Base-by-base conservation (phyloP, 129 eudicot species). In the Erigeron canadensis region DNA sequence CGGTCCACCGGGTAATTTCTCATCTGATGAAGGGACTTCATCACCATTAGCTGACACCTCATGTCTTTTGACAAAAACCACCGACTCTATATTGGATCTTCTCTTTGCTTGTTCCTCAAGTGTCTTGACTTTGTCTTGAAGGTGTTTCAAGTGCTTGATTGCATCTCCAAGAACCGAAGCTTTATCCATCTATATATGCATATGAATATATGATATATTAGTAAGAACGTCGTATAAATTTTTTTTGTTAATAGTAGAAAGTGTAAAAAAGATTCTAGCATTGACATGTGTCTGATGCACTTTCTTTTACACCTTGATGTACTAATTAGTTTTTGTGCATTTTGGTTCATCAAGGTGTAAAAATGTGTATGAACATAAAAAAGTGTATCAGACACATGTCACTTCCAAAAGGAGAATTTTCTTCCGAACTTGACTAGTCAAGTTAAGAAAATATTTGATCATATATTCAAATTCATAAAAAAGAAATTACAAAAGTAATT, bases 131-230 rank as follows among this genome's bases (percentile, higher is more conserved):
- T 77, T 83, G 41, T 91, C 92, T 70, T 88, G 82, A 63, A 91
- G 90, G 23, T 56, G 78, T 86, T 86, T 83, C 81, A 88, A 73
- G 79, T 91, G 84, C 81, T 81, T 84, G 62, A 88, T 82, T 8
- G 97, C 91, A 67, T 86, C 97, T 48, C 90, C 95, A 67, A 91
- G 88, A 47, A 91, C 86, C 11, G 97, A 88, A 16, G 88, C 85
- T 61, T 91, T 91, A 62, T 91, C 97, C 88, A 79, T 70, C 95
- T 91, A 82, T 43, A 61, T 40, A 43, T 51, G 10, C 6, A 5
- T 67, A 15, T 5, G 23, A n/a, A n/a, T n/a, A n/a, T n/a, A n/a
- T 15, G 41, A 41, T 44, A 23, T 39, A 10, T 13, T 41, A 11
- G 48, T 48, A 58, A 16, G 53, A 46, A 15, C 18, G 34, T 28